Percentiles rank a stretch among this genome's conserved stretches.
These are phyloP conservation scores for Colletotrichum abscissum DNA, from an alignment of 2,329 filamentous ascomycete genomes.

Conservation along the genomic window DNA sequence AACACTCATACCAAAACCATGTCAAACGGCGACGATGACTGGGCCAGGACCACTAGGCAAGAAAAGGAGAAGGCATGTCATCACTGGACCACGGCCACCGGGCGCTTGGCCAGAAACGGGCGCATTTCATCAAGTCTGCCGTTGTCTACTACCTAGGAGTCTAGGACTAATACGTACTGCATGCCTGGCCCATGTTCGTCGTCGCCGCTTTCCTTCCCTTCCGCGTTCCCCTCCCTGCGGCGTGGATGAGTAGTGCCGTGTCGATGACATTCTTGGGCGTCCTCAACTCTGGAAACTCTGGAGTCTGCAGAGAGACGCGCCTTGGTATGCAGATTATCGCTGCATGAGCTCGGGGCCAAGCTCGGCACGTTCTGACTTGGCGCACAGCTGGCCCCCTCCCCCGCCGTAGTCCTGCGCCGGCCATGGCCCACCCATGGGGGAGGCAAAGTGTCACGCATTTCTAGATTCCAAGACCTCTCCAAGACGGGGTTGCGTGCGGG, in stretches of 20 bases:
- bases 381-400: slow-evolving; percentile 20
- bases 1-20: background rate
- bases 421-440: background rate
- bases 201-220: background rate
- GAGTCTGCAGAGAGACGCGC: background rate
- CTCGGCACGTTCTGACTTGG: slow-evolving; percentile 33
- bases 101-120: slow-evolving; percentile 19
- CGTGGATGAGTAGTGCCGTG: background rate
- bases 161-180: background rate
- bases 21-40: background rate
- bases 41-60: background rate
- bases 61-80: background rate
- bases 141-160: background rate
- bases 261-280: background rate
- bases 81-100: background rate
- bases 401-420: slow-evolving; percentile 16
- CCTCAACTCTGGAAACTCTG: background rate
- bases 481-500: background rate
- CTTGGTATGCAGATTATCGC: slow-evolving; percentile 25
- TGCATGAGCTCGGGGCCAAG: slow-evolving; percentile 35
- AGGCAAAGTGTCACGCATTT: background rate
- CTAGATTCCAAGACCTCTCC: background rate
- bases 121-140: background rate
- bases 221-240: background rate
- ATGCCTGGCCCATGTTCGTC: slow-evolving; percentile 1